Conservation (phyloP, 441 rosid species). For the Bruguiera hainesii region DNA sequence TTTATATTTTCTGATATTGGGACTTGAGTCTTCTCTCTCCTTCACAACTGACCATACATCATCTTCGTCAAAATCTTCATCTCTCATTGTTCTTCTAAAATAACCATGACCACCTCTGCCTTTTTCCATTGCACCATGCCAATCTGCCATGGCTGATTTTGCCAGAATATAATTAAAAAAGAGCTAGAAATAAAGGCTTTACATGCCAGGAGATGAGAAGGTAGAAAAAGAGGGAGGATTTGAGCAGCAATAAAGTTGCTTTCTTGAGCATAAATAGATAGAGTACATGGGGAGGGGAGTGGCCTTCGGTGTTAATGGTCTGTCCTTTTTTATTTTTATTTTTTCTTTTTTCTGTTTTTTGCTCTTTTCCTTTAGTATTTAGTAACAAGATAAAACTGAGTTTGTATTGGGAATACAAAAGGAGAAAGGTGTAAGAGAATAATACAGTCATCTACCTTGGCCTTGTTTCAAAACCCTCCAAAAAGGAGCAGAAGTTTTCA, state of each 20-base stretch:
- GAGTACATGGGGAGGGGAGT: slow-evolving; percentile 11
- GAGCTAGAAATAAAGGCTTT: not conserved
- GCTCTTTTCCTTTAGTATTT: slow-evolving; percentile 8
- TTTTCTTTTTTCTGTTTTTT: not conserved
- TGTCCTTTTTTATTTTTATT: not conserved
- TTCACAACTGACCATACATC: slow-evolving; percentile 60
- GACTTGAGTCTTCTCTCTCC: slow-evolving; percentile 47
- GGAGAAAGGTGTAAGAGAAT: slow-evolving; percentile 28
- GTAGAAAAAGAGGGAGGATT: slow-evolving; percentile 3
- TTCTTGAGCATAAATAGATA: slow-evolving; percentile 26
- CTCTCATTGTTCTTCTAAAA: slow-evolving; percentile 27
- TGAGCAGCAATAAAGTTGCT: slow-evolving; percentile 10
- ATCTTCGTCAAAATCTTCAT: slow-evolving; percentile 75
- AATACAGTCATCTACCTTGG: slow-evolving; percentile 44
- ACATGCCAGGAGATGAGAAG: not conserved
- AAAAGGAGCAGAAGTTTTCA: slow-evolving; percentile 23
- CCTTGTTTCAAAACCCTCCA: slow-evolving; percentile 39
- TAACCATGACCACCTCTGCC: slow-evolving; percentile 20
- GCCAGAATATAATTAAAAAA: not conserved
- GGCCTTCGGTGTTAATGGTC: not conserved
- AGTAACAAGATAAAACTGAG: slow-evolving; percentile 11
- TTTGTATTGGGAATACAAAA: slow-evolving; percentile 29
- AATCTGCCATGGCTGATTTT: slow-evolving; percentile 28
- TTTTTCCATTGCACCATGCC: slow-evolving; percentile 35
- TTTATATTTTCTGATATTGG: slow-evolving; percentile 30